Base-by-base conservation (phyloP, 129 eudicot genomes). In the Heracleum sosnowskyi region DNA sequence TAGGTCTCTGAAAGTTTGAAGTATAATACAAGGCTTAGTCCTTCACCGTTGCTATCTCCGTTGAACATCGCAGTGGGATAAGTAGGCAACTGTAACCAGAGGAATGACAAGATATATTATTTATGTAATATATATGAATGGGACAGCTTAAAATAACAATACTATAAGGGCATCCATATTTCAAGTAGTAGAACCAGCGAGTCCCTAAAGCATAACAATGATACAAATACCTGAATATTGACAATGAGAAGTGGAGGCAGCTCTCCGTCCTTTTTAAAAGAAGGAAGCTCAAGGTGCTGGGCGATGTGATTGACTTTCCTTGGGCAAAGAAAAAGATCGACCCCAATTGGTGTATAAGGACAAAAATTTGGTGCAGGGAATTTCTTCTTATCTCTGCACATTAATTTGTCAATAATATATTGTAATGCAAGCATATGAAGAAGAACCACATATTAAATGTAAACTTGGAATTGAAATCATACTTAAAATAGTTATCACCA, bases 31-130 rank as follows among this genome's bases (percentile, higher is more conserved):
- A 96, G 97, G 87, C 90, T 96, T 81, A 96, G 73, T 74, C 97
- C 99, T 82, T 96, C 99, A 4, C 97, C 99, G 45, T 96, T 90
- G 33, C 89, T 76, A 53, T 96, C 99, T 57, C 97, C 89, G 36
- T 82, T 89, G 80, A 96, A 96, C 95, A 92, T 89, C 35, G 90
- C 87, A 77, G 97, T 80, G 33, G 91, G 83, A 84, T 96, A 96
- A 76, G 96, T 88, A 39, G 99, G 99, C 88, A 92, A 80, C 97
- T 96, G 87, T 69, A 37, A 46, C 70, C 78, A 55, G 18, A 78
- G 64, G 66, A 55, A 81, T 3, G 74, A 68, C 39, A 42, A 13
- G 53, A 73, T 40, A 24, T 17, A 10, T 35, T 5, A 34, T 29
- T 16, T 36, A 20, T 7, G 11, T 5, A 1, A 17, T 28, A 15